Evolutionary conservation across 345 rosid genomes (phyloP).

Genomic region (Turnera subulata): DNA sequence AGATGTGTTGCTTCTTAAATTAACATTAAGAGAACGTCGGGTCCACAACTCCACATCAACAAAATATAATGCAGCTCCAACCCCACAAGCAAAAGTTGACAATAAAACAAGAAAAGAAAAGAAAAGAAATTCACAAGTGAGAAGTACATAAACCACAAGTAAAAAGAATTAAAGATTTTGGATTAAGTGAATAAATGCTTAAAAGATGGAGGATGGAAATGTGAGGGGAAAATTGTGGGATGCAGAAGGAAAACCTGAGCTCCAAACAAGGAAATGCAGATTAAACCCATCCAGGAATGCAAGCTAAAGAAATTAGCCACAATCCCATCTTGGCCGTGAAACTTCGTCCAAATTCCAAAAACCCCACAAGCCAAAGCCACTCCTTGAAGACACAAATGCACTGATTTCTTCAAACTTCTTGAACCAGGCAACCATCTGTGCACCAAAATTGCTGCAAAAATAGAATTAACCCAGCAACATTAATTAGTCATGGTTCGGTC

Average conservation of each 20-base stretch:
- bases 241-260: conserved; percentile 55
- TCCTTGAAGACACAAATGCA: conserved; percentile 82
- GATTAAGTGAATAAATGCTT: no score
- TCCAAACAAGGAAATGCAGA: conserved; percentile 74
- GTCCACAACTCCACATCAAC: no score
- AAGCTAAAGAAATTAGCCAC: conserved; percentile 81
- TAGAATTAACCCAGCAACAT: no score
- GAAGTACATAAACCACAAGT: no score
- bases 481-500: no score
- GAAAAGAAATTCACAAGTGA: no score
- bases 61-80: no score
- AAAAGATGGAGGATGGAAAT: background rate
- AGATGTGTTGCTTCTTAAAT: no score
- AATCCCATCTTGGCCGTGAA: conserved; percentile 54
- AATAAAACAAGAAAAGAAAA: no score
- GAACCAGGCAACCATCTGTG: conserved; percentile 94
- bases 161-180: no score
- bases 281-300: conserved; percentile 98
- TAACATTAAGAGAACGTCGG: no score
- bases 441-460: conserved; percentile 66
- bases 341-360: conserved; percentile 89
- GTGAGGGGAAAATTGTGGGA: background rate
- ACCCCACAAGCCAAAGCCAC: conserved; percentile 78
- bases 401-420: conserved; percentile 72
- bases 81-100: no score